A percentile compares a stretch with the other conserved stretches of the same genome.
phyloP scores from a whole-genome alignment of 164 flowering plant genomes.

The Vitis vinifera region DNA sequence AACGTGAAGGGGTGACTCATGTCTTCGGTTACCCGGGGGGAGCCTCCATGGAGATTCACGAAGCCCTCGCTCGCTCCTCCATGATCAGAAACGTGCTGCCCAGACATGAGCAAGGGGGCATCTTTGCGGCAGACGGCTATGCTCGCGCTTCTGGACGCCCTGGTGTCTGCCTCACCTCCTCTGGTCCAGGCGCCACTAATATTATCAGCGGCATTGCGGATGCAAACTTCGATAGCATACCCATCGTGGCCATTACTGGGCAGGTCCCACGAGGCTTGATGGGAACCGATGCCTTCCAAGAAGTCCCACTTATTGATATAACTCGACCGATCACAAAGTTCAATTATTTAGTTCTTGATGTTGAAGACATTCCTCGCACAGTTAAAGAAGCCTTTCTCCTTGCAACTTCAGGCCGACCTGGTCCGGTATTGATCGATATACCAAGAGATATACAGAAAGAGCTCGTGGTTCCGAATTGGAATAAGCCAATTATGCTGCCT shows the following conservation, averaged over 20 bases:
- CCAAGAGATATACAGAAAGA: conserved; percentile 73
- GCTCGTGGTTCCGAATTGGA: conserved; percentile 55
- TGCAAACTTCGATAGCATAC: no score
- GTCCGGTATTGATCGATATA: conserved; percentile 68
- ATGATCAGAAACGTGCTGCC: conserved; percentile 47
- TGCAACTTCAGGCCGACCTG: conserved; percentile 60
- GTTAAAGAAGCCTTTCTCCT: conserved; percentile 58
- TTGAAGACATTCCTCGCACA: conserved; percentile 60
- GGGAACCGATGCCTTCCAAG: conserved; percentile 75
- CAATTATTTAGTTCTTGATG: conserved; percentile 63
- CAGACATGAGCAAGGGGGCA: no score
- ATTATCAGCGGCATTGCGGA: no score
- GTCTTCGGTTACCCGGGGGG: conserved; percentile 78
- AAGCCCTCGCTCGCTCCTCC: conserved; percentile 64
- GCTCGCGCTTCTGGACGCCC: no score
- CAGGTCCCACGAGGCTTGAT: no score
- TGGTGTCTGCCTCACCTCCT: no score
- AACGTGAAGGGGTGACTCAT: conserved; percentile 52
- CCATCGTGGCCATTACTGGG: no score
- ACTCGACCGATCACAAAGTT: conserved; percentile 71
- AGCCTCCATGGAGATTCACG: conserved; percentile 78
- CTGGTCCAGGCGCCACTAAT: no score
- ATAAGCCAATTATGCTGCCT: conserved; percentile 37
- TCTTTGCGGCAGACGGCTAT: no score
- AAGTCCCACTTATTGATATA: conserved; percentile 74